Evolutionary conservation across 176 grass and related monocot species (phyloP).

Genomic region (Dactylis glomerata): DNA sequence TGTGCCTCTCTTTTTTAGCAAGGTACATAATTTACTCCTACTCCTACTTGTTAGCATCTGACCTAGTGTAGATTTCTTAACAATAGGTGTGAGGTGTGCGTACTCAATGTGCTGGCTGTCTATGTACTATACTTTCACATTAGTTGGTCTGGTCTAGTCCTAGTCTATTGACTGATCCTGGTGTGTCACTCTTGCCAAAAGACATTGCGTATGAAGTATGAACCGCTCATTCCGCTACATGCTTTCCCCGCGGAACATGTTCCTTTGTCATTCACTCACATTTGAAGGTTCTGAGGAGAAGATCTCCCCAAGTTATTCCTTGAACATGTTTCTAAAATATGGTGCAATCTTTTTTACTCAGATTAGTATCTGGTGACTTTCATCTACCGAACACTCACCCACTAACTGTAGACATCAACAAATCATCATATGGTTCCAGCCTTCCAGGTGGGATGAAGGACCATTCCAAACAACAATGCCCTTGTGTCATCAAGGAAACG

Average conservation of each 20-base stretch:
- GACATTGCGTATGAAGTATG: background rate
- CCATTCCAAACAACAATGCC: too few relatives aligned
- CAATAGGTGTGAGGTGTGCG: background rate
- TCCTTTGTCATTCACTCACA: background rate
- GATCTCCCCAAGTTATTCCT: background rate
- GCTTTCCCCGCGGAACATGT: background rate
- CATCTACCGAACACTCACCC: background rate
- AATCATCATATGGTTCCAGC: too few relatives aligned
- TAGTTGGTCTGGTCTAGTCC: background rate
- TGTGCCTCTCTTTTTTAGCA: slow-evolving; percentile 53
- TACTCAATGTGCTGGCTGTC: background rate
- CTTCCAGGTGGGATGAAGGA: too few relatives aligned
- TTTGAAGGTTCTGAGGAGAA: background rate
- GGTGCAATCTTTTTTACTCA: background rate
- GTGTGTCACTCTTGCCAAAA: slow-evolving; percentile 1
- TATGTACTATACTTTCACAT: slow-evolving; percentile 13
- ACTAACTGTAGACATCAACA: background rate
- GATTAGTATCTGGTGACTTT: background rate
- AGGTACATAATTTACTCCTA: slow-evolving; percentile 26
- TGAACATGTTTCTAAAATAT: background rate
- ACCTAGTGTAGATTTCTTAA: slow-evolving; percentile 17
- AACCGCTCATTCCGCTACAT: background rate
- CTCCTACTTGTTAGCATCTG: slow-evolving; percentile 29
- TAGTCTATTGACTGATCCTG: background rate
- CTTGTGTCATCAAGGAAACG: too few relatives aligned